phyloP scores from a whole-genome alignment of 2,329 filamentous ascomycete species.

The Cryphonectria carpinicola region DNA sequence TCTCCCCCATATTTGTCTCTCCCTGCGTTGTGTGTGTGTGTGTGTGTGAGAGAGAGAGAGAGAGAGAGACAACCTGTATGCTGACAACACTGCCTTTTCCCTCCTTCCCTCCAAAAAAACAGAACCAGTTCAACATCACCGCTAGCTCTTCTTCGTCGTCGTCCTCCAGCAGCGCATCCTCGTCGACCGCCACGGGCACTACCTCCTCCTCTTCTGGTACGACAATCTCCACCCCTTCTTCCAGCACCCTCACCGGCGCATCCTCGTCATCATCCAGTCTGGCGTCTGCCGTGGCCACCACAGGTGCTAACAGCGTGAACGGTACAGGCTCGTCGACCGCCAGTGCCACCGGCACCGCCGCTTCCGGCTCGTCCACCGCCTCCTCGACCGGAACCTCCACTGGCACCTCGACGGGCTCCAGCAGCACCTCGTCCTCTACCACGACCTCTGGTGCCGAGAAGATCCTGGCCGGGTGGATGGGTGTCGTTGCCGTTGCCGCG shows the following conservation, averaged over 20 bases:
- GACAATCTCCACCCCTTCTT: conserved; percentile 12
- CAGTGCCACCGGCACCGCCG: conserved; percentile 16
- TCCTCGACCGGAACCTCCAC: conserved; percentile 8
- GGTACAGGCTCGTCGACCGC: conserved; percentile 15
- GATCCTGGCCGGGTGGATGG: conserved; percentile 27
- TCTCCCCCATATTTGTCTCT: no score
- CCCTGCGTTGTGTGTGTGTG: no score
- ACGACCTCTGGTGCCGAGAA: conserved; percentile 25
- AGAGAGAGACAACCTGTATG: not conserved
- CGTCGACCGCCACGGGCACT: not conserved
- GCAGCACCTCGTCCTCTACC: conserved; percentile 13
- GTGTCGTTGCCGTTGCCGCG: conserved; percentile 23
- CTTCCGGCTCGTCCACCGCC: conserved; percentile 4
- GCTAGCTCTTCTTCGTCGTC: conserved; percentile 19
- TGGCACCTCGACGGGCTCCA: not conserved
- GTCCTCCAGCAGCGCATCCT: conserved; percentile 19
- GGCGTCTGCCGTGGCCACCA: not conserved
- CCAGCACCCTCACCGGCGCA: conserved; percentile 6
- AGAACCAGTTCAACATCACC: conserved; percentile 29
- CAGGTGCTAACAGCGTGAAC: conserved; percentile 13
- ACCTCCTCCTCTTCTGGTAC: conserved; percentile 17
- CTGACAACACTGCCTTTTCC: conserved; percentile 1
- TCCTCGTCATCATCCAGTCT: not conserved
- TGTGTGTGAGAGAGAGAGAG: not conserved
- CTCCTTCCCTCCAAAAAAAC: not conserved